These are phyloP conservation scores for Blumeriella jaapii DNA, from an alignment of 2,329 filamentous ascomycete species.

Conservation along the genomic window DNA sequence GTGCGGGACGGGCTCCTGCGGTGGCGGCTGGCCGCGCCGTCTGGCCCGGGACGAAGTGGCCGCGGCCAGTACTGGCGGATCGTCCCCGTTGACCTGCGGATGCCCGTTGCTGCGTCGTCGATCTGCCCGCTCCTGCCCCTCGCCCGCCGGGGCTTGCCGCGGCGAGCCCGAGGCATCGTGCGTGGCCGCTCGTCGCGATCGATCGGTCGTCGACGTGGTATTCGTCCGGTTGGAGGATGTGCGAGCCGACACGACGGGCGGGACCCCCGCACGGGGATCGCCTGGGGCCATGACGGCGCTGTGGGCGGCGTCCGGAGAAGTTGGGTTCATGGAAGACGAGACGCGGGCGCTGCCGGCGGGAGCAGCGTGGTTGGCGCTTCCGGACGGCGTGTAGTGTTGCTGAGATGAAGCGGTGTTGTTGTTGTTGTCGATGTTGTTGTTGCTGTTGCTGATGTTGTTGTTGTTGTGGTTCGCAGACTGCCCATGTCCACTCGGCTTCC, in stretches of 20 bases:
- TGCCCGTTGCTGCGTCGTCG: slow-evolving; percentile 29
- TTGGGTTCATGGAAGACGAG: slow-evolving; percentile 25
- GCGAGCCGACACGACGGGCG: slow-evolving; percentile 66
- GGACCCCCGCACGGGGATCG: slow-evolving; percentile 47
- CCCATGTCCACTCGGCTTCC: slow-evolving; percentile 40
- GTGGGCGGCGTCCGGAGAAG: slow-evolving; percentile 31
- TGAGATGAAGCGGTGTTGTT: no score
- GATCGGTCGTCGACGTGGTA: slow-evolving; percentile 27
- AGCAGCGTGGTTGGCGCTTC: slow-evolving; percentile 12
- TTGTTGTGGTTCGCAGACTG: slow-evolving; percentile 26
- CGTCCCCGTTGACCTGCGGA: slow-evolving; percentile 32
- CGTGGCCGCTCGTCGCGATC: slow-evolving; percentile 18
- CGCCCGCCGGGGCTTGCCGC: slow-evolving; percentile 13
- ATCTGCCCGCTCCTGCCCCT: slow-evolving; percentile 19
- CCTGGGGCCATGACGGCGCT: slow-evolving; percentile 27
- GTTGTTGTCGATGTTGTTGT: no score
- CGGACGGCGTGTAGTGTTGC: slow-evolving; percentile 22
- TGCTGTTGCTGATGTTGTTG: slow-evolving; percentile 20
- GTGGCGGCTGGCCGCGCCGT: slow-evolving; percentile 34
- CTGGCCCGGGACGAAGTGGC: slow-evolving; percentile 34
- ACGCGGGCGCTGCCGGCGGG: slow-evolving; percentile 12
- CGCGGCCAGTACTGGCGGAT: slow-evolving; percentile 27
- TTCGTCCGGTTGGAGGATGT: slow-evolving; percentile 60
- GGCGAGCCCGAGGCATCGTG: slow-evolving; percentile 21
- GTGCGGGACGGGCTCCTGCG: slow-evolving; percentile 33